Conservation (phyloP, 495 filamentous ascomycete species). For the Cercophora samala region DNA sequence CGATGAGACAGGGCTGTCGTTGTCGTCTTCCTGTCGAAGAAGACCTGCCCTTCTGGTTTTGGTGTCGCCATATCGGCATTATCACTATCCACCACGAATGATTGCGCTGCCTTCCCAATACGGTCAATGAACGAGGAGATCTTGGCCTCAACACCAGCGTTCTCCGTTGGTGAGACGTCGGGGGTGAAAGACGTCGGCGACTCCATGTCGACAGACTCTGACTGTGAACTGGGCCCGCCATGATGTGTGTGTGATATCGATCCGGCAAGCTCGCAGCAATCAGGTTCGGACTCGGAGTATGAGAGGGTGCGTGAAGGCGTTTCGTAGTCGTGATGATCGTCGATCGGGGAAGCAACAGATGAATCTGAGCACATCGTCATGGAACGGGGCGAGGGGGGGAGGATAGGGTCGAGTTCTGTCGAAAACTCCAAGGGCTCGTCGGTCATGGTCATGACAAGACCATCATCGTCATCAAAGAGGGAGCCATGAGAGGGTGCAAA, state of each 20-base stretch:
- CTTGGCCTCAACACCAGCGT: conserved; percentile 24
- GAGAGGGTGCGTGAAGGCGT: conserved; percentile 44
- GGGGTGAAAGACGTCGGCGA: conserved; percentile 37
- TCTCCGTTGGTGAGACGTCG: conserved; percentile 31
- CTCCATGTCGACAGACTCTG: conserved; percentile 34
- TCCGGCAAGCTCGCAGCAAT: conserved; percentile 28
- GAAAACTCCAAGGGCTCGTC: conserved; percentile 42
- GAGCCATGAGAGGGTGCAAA: conserved; percentile 23
- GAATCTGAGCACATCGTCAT: conserved; percentile 48
- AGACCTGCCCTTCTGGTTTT: conserved; percentile 30
- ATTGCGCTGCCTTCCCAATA: background rate
- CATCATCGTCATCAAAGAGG: conserved; percentile 40
- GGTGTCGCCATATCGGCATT: conserved; percentile 43
- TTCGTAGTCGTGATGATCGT: conserved; percentile 27
- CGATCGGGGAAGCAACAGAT: conserved; percentile 34
- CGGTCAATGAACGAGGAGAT: conserved; percentile 15
- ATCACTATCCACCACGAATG: conserved; percentile 1
- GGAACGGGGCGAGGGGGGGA: conserved; percentile 47
- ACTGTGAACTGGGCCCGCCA: conserved; percentile 25
- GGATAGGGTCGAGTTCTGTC: conserved; percentile 25
- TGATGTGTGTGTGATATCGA: conserved; percentile 8
- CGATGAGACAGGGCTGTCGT: conserved; percentile 27
- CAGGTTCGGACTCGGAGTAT: conserved; percentile 46
- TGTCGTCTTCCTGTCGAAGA: conserved; percentile 22
- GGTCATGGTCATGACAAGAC: conserved; percentile 39